Evolutionary conservation across 768 basidiomycete genomes (phyloP), one percentile per base, ranked within the genome.

Genomic region (Paxillus ammoniavirescens): DNA sequence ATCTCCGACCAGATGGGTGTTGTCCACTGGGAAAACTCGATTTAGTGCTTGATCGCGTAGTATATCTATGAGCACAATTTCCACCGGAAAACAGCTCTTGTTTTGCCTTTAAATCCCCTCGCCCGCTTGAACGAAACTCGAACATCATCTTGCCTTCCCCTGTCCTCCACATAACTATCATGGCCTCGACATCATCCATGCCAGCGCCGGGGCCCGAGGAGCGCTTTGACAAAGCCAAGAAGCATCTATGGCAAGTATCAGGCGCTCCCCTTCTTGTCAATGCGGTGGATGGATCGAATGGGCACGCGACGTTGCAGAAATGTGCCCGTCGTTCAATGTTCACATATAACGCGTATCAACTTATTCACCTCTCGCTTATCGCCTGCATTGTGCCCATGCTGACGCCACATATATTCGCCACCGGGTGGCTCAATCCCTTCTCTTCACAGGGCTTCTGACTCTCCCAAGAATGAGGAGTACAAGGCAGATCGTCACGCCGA

Each of bases 51-150:
- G 69, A 72, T 70, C 69, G 61, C 69, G 69, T 72, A 69, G 67
- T 72, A 66, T 70, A 72, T 72, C 70, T 72, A 70, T 66, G 66
- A 70, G 62, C 64, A 70, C 63, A 72, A 72, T 69, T 65, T 68
- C 66, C 57, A 69, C 69, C 66, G 66, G 60, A 50, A 62, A 66
- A 64, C 56, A 54, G 47, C 50, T 52, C 61, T 61, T 47, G 54
- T 65, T 49, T 35, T 54, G 61, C 67, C 56, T 66, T 69, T 71
- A 69, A 68, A 67, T 61, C 55, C 64, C 63, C 54, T 50, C 53
- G 56, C 51, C 56, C 57, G 54, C 61, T 50, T 52, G 58, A 61
- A 56, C 58, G 49, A 57, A 68, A 58, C 53, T 48, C 50, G 52
- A 58, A 61, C 65, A 47, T 63, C 61, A 58, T 60, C 53, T 61